These are phyloP conservation scores for Saraca asoca DNA, from an alignment of 331 rosid genomes.

Conservation along the genomic window DNA sequence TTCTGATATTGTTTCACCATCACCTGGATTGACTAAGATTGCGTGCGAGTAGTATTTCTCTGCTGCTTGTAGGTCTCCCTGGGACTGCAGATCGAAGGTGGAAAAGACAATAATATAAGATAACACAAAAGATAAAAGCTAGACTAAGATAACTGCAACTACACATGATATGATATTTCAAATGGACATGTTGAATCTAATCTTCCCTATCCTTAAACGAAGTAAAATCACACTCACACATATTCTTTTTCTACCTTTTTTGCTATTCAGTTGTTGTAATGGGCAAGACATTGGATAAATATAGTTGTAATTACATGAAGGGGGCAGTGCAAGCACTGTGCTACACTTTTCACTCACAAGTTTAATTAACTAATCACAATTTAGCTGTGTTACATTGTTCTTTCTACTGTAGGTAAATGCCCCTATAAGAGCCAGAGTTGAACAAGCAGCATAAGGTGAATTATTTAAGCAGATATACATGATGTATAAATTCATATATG, in stretches of 20 bases:
- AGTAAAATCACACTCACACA: conserved; percentile 1
- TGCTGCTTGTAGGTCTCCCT: conserved; percentile 65
- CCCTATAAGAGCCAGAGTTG: not conserved
- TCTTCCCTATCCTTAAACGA: not conserved
- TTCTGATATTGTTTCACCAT: conserved; percentile 65
- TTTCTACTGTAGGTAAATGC: not conserved
- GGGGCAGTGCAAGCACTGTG: conserved; percentile 18
- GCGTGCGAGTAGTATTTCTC: conserved; percentile 65
- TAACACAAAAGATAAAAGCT: not conserved
- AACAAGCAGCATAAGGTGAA: too few species aligned
- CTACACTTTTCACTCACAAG: conserved; percentile 1
- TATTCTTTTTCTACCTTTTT: not conserved
- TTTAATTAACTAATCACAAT: conserved; percentile 16
- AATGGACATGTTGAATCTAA: not conserved
- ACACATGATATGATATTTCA: not conserved
- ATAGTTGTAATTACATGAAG: not conserved
- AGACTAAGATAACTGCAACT: not conserved
- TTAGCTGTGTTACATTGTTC: not conserved
- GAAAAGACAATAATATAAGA: not conserved
- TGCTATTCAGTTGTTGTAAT: not conserved
- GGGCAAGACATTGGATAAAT: not conserved
- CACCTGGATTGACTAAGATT: conserved; percentile 57
- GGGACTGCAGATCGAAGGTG: conserved; percentile 51
- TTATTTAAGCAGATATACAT: too few species aligned
- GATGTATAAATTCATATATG: too few species aligned